phyloP scores from a whole-genome alignment of 768 basidiomycete species.

The Calocybe gangraenosa region DNA sequence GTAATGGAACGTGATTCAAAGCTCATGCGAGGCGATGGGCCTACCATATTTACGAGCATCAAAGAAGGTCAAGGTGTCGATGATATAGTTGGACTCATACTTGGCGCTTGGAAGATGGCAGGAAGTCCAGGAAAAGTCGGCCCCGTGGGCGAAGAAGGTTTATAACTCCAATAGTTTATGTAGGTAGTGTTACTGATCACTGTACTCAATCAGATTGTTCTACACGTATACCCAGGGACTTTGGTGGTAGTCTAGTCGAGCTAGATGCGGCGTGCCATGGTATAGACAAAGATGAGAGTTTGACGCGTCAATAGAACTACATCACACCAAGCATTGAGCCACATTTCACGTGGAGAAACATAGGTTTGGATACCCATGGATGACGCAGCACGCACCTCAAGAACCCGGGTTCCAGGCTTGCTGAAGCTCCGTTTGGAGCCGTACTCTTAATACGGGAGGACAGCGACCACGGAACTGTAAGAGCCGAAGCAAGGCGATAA shows the following conservation, averaged over 20 bases:
- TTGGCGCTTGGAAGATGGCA: slow-evolving; percentile 85
- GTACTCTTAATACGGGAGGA: slow-evolving; percentile 14
- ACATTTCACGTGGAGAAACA: no score
- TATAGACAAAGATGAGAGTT: no score
- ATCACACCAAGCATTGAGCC: no score
- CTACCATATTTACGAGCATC: slow-evolving; percentile 88
- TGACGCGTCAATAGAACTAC: no score
- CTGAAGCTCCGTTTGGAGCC: slow-evolving; percentile 8
- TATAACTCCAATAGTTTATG: neutral
- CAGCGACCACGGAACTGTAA: slow-evolving; percentile 4
- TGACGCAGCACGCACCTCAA: neutral
- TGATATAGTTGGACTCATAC: slow-evolving; percentile 74
- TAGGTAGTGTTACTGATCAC: no score
- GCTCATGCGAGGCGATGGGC: slow-evolving; percentile 91
- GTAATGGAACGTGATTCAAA: slow-evolving; percentile 95
- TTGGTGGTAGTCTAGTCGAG: no score
- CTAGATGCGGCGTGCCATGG: no score
- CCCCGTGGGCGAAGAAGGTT: slow-evolving; percentile 37
- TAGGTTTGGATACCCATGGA: neutral
- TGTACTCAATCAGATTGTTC: no score
- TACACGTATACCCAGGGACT: no score
- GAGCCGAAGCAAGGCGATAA: slow-evolving; percentile 6
- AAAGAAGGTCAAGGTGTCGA: slow-evolving; percentile 75
- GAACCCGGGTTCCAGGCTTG: neutral
- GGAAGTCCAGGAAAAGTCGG: slow-evolving; percentile 66